Conservation (phyloP, 805 yeast genomes). For the Candida verbasci region DNA sequence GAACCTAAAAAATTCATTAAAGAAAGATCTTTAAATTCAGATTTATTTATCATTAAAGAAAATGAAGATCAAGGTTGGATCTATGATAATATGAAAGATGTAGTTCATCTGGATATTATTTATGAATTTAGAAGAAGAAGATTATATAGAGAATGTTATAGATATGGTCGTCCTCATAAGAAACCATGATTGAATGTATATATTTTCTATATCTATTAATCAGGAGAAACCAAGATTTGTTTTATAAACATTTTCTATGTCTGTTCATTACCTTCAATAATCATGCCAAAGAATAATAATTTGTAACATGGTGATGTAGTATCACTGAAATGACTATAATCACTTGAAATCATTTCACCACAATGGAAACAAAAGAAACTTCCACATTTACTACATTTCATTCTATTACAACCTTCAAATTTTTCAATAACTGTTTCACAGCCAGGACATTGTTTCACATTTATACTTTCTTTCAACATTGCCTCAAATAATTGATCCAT, state of each 20-base stretch:
- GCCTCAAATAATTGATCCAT: conserved; percentile 46
- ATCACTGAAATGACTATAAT: conserved; percentile 51
- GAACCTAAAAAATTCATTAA: conserved; percentile 49
- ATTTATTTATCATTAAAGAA: conserved; percentile 16
- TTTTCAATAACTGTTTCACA: conserved; percentile 49
- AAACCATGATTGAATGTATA: conserved; percentile 2
- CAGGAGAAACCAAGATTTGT: too few species aligned
- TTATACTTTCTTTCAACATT: conserved; percentile 37
- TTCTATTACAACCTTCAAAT: conserved; percentile 62
- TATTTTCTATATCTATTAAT: too few species aligned
- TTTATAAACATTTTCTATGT: too few species aligned
- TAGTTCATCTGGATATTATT: conserved; percentile 29
- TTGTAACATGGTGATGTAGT: conserved; percentile 42
- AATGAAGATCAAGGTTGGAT: conserved; percentile 48
- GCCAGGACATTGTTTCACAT: conserved; percentile 48
- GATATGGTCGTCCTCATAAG: conserved; percentile 31
- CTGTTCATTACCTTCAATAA: conserved; percentile 16
- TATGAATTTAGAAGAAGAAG: conserved; percentile 56
- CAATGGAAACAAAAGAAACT: conserved; percentile 53
- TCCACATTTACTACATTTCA: conserved; percentile 50
- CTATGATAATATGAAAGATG: conserved; percentile 26
- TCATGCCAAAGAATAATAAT: conserved; percentile 49
- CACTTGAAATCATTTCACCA: conserved; percentile 23
- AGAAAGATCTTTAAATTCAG: conserved; percentile 35
- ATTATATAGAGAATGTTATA: conserved; percentile 46